Evolutionary conservation across 345 rosid genomes (phyloP), one percentile per base, ranked within the genome.

Genomic region (Orychophragmus violaceus): DNA sequence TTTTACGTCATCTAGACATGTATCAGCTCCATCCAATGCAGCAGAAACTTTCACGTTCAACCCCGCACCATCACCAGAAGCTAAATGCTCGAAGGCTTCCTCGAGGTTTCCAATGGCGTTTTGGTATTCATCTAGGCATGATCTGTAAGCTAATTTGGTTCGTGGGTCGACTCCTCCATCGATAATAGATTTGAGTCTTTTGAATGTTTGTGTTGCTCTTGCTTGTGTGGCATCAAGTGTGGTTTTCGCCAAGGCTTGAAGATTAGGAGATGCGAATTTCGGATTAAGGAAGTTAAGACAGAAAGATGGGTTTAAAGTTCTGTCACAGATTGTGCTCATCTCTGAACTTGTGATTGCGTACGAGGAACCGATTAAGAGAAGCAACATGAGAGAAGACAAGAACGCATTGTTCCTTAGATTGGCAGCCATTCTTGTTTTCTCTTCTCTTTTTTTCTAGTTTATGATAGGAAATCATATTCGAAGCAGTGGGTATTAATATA

Each of bases 361-460:
- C 0, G 77, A 73, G 25, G 77, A 73, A 66, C 49, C 42, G 8
- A 66, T 66, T 12, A 66, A 39, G 23, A 66, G 21, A 52, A 73
- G 57, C 29, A 66, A 33, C 68, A 66, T 66, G 10, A 73, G 77
- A 66, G 68, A 73, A 51, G 76, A 72, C 57, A 73, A 66, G 77
- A 73, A 58, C 11, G 66, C 56, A 66, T 66, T 73, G 72, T 73
- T 66, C 62, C 68, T 66, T 23, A 18, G 72, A 66, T 52, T 66
- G 23, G 68, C 24, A 49, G 62, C 67, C 77, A 73, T 73, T 66
- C 66, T 73, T 73, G 77, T 51, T 64, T 64, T n/a, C n/a, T n/a
- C n/a, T 71, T 72, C 70, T 58, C 45, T 49, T 12, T 24, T 36
- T 10, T 39, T 5, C n/a, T 37, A 11, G 44, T 21, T 57, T 37